Evolutionary conservation across 2,329 filamentous ascomycete genomes (phyloP).

Genomic region (Neopestalotiopsis rosae): DNA sequence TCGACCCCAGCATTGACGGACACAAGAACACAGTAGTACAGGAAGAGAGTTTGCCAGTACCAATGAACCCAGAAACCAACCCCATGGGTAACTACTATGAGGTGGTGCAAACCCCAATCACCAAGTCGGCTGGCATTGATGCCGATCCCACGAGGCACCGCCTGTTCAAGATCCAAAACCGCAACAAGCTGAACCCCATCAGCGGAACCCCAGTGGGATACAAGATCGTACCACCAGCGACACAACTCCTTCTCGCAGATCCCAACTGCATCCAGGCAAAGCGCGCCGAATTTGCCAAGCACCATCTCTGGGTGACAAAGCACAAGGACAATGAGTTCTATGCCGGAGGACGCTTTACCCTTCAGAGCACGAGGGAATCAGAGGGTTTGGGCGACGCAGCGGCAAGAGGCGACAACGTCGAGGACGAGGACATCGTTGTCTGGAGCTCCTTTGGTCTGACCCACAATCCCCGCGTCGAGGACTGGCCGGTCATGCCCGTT

Average conservation of each 20-base stretch:
- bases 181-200: constrained; percentile 36
- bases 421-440: constrained; percentile 54
- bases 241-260: constrained; percentile 40
- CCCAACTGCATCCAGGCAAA: constrained; percentile 30
- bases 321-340: constrained; percentile 36
- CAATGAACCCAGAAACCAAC: constrained; percentile 26
- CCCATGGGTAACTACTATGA: constrained; percentile 45
- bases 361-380: constrained; percentile 39
- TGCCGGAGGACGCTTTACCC: constrained; percentile 34
- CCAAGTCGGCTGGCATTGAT: constrained; percentile 45
- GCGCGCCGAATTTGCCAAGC: constrained; percentile 34
- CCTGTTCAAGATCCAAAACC: constrained; percentile 42
- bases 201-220: constrained; percentile 42
- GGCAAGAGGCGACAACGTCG: constrained; percentile 50
- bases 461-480: constrained; percentile 53
- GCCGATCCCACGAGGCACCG: constrained; percentile 48
- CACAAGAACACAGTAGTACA: constrained; percentile 53
- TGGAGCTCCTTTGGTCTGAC: constrained; percentile 57
- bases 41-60: constrained; percentile 34
- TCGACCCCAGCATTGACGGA: constrained; percentile 68
- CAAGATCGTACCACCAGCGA: constrained; percentile 41
- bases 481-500: constrained; percentile 55
- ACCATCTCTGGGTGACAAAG: constrained; percentile 35
- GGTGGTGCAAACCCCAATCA: constrained; percentile 48
- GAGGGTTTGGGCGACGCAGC: constrained; percentile 28